A percentile compares a stretch with the other conserved stretches of the same genome.
phyloP scores from a whole-genome alignment of 2,329 filamentous ascomycete species.

The Hypoxylon sp. region DNA sequence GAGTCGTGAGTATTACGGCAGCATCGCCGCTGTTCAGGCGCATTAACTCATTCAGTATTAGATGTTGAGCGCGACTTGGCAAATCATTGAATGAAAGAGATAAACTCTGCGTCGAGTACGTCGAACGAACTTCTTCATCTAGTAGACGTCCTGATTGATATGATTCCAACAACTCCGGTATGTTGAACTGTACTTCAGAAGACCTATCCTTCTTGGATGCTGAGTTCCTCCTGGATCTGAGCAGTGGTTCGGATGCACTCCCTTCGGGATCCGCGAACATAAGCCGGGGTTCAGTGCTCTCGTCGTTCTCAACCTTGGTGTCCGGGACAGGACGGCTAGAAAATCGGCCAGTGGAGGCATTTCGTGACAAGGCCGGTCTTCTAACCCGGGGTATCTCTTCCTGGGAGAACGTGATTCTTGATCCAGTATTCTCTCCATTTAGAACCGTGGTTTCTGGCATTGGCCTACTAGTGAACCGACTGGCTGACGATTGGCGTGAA shows the following conservation, averaged over 20 bases:
- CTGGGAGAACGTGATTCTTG: constrained; percentile 79
- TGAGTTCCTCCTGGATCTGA: constrained; percentile 52
- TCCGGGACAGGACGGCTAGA: constrained; percentile 70
- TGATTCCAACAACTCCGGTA: constrained; percentile 55
- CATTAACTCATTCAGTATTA: constrained; percentile 88
- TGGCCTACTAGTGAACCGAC: constrained; percentile 76
- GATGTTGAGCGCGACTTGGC: constrained; percentile 82
- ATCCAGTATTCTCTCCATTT: constrained; percentile 69
- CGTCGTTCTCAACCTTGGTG: constrained; percentile 65
- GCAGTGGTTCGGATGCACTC: constrained; percentile 49
- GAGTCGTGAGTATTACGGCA: constrained; percentile 82
- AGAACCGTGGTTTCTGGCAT: constrained; percentile 75
- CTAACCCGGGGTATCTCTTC: constrained; percentile 43
- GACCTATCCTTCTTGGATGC: constrained; percentile 44
- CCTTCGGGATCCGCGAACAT: constrained; percentile 64
- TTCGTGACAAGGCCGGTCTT: constrained; percentile 53
- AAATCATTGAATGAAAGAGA: constrained; percentile 87
- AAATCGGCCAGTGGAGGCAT: constrained; percentile 65
- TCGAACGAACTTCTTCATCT: constrained; percentile 45
- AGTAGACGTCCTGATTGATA: constrained; percentile 45
- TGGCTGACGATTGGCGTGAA: constrained; percentile 62
- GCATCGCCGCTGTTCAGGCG: constrained; percentile 72
- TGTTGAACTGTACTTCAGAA: constrained; percentile 52
- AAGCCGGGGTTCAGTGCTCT: constrained; percentile 66
- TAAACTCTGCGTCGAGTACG: constrained; percentile 67